Conservation (phyloP, 306 rosid genomes). For the Clitoria ternatea region DNA sequence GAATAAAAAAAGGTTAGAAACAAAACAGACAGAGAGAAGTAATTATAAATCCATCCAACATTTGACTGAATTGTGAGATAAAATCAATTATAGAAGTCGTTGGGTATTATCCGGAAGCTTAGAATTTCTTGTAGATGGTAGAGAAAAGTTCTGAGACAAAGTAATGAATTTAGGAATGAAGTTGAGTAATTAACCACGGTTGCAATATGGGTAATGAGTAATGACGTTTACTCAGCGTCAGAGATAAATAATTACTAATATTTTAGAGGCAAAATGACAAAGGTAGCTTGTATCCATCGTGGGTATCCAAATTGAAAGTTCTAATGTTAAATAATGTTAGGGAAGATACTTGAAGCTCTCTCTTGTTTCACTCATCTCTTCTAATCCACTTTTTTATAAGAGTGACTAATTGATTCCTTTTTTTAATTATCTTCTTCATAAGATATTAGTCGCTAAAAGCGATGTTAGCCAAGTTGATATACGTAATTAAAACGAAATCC, state of each 20-base stretch:
- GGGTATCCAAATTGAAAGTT: slow-evolving; percentile 31
- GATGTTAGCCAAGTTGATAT: slow-evolving; percentile 12
- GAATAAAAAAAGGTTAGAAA: too few relatives aligned
- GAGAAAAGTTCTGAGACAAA: background rate
- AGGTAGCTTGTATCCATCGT: slow-evolving; percentile 35
- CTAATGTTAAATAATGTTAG: slow-evolving; percentile 19
- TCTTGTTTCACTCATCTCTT: background rate
- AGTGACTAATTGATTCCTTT: slow-evolving; percentile 21
- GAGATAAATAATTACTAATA: background rate
- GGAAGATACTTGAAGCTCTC: background rate
- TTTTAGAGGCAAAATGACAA: slow-evolving; percentile 1
- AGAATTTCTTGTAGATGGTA: background rate
- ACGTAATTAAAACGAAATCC: slow-evolving; percentile 17
- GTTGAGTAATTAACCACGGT: background rate
- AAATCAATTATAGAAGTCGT: background rate
- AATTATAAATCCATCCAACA: too few relatives aligned
- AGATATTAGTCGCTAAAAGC: slow-evolving; percentile 21
- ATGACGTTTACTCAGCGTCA: background rate
- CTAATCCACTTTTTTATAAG: slow-evolving; percentile 26
- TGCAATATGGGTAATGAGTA: background rate
- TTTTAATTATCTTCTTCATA: slow-evolving; percentile 20
- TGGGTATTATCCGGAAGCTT: background rate
- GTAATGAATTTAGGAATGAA: background rate
- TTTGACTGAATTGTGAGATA: too few relatives aligned
- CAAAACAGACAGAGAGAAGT: too few relatives aligned